phyloP scores from a whole-genome alignment of 345 rosid genomes.

The Pistacia vera region DNA sequence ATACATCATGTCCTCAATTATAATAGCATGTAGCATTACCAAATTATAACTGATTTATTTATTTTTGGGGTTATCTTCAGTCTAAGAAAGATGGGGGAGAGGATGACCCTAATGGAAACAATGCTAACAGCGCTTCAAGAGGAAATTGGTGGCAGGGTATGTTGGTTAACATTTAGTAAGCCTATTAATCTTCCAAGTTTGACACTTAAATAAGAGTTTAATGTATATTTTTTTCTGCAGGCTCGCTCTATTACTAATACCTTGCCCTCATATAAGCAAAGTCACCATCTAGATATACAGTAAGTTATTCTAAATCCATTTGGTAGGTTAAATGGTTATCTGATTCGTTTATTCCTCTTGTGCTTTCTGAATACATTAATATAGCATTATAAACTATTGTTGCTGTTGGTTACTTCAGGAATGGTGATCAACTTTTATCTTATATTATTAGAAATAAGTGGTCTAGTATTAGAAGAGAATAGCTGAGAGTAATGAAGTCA shows the following conservation, averaged over 20 bases:
- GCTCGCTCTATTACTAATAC: slow-evolving; percentile 59
- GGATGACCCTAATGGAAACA: slow-evolving; percentile 49
- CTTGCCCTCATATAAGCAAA: slow-evolving; percentile 5
- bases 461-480: slow-evolving; percentile 2
- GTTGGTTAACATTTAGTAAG: not conserved
- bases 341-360: not conserved
- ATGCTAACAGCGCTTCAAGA: slow-evolving; percentile 68
- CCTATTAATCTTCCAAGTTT: not conserved
- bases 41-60: not conserved
- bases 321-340: not conserved
- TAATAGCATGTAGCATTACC: too few relatives aligned
- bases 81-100: slow-evolving; percentile 63
- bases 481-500: not conserved
- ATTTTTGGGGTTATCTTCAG: slow-evolving; percentile 27
- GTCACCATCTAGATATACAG: slow-evolving; percentile 15
- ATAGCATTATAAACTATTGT: not conserved
- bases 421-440: not conserved
- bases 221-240: slow-evolving; percentile 24
- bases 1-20: not conserved
- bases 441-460: slow-evolving; percentile 23
- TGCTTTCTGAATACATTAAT: not conserved
- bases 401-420: slow-evolving; percentile 22
- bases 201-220: not conserved
- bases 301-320: slow-evolving; percentile 15
- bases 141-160: slow-evolving; percentile 99